Evolutionary conservation across 192 early-diverging fungal species (phyloP), one percentile per base, ranked within the genome.

Genomic region (Kickxella alabastrina): DNA sequence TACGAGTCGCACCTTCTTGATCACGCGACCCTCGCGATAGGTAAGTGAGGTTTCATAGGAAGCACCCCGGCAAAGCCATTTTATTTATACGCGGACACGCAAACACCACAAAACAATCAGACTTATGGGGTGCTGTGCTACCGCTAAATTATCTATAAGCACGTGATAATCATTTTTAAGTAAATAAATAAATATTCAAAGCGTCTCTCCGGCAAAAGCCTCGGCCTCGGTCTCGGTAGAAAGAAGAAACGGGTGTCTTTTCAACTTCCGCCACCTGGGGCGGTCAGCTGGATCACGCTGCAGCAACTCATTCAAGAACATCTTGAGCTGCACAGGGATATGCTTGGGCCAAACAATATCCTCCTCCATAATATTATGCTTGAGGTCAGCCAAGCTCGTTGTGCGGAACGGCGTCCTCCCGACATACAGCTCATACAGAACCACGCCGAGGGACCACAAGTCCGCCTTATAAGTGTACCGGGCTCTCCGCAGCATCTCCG

Each of bases 381-480:
- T 78, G 14, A 78, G 49, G 12, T 73, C 65, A 18, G 65, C 65
- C 14, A 78, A 49, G 25, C 65, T 72, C 31, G 21, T 47, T 0
- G 69, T 72, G 47, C 69, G 59, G 43, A 78, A 78, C 10, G 76
- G 76, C 39, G 69, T 72, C 25, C 54, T 53, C 26, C 76, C 76
- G 1, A 78, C 76, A 28, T 73, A 78, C 21, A 78, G 69, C 47
- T 78, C 76, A 42, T 78, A 78, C 19, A 78, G 54, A 19, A 78
- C 65, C 17, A 78, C 65, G 3, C 75, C 71, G 3, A 78, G 54
- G 22, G 75, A 78, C 75, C 75, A 78, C 43, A 78, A 50, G 23
- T 78, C 75, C 18, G 68, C 68, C 42, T 68, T 61, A 58, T 78
- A 62, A 3, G 75, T 72, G 40, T 78, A 78, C n/a, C 68, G 68